phyloP scores from a whole-genome alignment of 192 early-diverging fungal genomes.

The Coemansia sp. region DNA sequence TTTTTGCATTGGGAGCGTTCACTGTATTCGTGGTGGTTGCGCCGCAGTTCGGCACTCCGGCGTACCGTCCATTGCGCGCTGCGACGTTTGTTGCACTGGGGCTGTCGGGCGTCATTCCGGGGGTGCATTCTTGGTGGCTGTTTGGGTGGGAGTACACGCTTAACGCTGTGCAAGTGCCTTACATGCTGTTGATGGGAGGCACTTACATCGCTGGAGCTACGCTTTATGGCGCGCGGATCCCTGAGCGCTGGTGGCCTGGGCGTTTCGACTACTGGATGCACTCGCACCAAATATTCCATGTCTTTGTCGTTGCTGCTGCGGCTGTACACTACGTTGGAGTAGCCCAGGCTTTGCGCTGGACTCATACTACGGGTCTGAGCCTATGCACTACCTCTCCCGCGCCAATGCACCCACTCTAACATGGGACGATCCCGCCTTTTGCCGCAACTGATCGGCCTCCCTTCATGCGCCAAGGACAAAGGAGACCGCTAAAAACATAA shows the following conservation, averaged over 20 bases:
- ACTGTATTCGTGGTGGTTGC: slow-evolving; percentile 66
- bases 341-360: slow-evolving; percentile 57
- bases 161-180: slow-evolving; percentile 63
- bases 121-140: slow-evolving; percentile 62
- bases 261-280: slow-evolving; percentile 78
- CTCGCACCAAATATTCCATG: slow-evolving; percentile 92
- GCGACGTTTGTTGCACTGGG: slow-evolving; percentile 81
- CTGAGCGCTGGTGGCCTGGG: slow-evolving; percentile 87
- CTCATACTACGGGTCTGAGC: slow-evolving; percentile 36
- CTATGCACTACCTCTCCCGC: slow-evolving; percentile 18
- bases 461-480: not conserved
- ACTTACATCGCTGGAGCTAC: slow-evolving; percentile 82
- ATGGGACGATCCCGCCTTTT: not conserved
- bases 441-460: slow-evolving; percentile 1
- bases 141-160: slow-evolving; percentile 67
- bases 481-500: not conserved
- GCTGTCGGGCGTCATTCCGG: slow-evolving; percentile 71
- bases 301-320: slow-evolving; percentile 77
- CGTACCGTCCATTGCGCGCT: slow-evolving; percentile 79
- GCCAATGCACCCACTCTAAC: slow-evolving; percentile 9
- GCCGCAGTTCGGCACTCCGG: slow-evolving; percentile 68
- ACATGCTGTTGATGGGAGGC: slow-evolving; percentile 71
- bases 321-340: slow-evolving; percentile 71
- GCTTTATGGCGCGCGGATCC: slow-evolving; percentile 81
- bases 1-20: slow-evolving; percentile 63